phyloP scores from a whole-genome alignment of 805 yeast genomes.

The Candida endomychidarum region DNA sequence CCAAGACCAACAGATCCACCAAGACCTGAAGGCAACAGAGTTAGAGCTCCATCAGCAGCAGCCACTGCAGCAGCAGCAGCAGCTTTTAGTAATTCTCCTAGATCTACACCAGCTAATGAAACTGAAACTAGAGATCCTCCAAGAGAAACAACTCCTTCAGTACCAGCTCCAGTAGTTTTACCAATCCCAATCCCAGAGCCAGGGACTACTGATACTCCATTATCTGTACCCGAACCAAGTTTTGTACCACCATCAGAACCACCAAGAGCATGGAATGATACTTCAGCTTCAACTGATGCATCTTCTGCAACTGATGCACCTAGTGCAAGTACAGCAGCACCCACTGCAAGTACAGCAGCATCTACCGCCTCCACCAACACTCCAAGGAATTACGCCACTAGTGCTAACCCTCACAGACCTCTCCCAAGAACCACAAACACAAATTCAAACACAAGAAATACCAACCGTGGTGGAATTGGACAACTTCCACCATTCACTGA shows the following conservation, averaged over 20 bases:
- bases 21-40: slow-evolving; percentile 2
- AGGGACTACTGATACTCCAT: too few species aligned
- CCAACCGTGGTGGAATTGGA: neutral
- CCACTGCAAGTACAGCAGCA: neutral
- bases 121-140: too few species aligned
- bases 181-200: too few species aligned
- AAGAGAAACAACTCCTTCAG: too few species aligned
- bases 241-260: too few species aligned
- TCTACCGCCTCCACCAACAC: neutral
- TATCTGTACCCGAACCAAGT: too few species aligned
- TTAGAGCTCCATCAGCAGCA: slow-evolving; percentile 2
- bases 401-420: too few species aligned
- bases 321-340: neutral
- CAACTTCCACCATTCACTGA: neutral
- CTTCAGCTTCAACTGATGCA: slow-evolving; percentile 15
- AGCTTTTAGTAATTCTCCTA: slow-evolving; percentile 6
- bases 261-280: slow-evolving; percentile 7
- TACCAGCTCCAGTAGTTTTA: too few species aligned
- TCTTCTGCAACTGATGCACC: slow-evolving; percentile 14
- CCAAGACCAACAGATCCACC: neutral
- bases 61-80: slow-evolving; percentile 9
- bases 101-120: too few species aligned
- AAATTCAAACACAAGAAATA: neutral
- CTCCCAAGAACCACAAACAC: neutral
- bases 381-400: neutral